Base-by-base conservation (phyloP, 257 asterid species). In the Mentha longifolia region DNA sequence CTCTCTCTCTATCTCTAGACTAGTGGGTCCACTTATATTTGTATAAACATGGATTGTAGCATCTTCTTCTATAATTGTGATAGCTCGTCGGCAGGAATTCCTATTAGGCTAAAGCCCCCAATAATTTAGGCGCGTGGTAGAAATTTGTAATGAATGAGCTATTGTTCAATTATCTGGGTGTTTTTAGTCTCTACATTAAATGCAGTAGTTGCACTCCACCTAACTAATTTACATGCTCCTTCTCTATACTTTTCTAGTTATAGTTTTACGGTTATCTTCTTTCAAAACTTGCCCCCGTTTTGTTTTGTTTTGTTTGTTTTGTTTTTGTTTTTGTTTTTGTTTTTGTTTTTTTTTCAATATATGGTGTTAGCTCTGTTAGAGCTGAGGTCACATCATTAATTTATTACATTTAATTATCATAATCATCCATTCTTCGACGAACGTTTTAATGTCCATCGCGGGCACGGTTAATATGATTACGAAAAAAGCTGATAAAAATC, bases 101-200 rank as follows among this genome's bases (percentile, higher is more conserved):
- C 13, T 25, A 28, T 33, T 9, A 43, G 39, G 47, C 61, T 37
- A 33, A 28, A 33, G 8, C 14, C 13, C 31, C n/a, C 43, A 47
- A 47, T 22, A 13, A 65, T 71, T 51, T 9, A 6, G 30, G 67
- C 14, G 68, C 14, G 70, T 43, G 33, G 51, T 43, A 55, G 55
- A 16, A 75, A 8, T 20, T 2, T 33, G 14, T 58, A 59, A 61
- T 13, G n/a, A 74, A 30, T 59, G 65, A 62, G 2, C 31, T 10
- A 20, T 45, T 64, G 50, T 65, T 57, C 58, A 49, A 22, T 62
- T 45, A 10, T 69, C 56, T 37, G 61, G 37, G 25, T 47, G 75
- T 28, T 28, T 61, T 76, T 65, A 30, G 78, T 79, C 77, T 72
- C 14, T 31, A 43, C 83, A 80, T 71, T 83, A 59, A 77, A 77